Conservation (phyloP, 306 rosid species). For the Cucumis melo region DNA sequence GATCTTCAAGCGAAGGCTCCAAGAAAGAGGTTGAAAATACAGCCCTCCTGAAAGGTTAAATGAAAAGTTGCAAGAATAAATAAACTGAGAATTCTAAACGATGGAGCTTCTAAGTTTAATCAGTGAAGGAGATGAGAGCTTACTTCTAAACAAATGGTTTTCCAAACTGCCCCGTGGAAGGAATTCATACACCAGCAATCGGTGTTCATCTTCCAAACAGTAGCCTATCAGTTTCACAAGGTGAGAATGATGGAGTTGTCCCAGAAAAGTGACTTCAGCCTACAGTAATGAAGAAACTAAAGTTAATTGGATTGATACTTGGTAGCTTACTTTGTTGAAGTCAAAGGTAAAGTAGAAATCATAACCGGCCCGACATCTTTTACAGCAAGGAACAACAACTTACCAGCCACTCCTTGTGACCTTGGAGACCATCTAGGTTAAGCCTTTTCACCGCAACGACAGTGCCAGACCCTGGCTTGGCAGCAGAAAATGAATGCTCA, state of each 20-base stretch:
- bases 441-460: slow-evolving; percentile 41
- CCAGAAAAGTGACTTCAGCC: slow-evolving; percentile 46
- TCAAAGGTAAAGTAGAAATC: neutral
- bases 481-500: slow-evolving; percentile 30
- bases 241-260: slow-evolving; percentile 31
- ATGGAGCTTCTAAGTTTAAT: neutral
- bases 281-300: slow-evolving; percentile 4
- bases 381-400: slow-evolving; percentile 5
- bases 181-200: slow-evolving; percentile 41
- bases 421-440: slow-evolving; percentile 35
- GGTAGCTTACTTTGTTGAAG: neutral
- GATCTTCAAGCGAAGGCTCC: slow-evolving; percentile 37
- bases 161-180: slow-evolving; percentile 49
- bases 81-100: neutral
- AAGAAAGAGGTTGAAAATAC: slow-evolving; percentile 44
- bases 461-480: slow-evolving; percentile 39
- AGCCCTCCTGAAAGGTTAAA: slow-evolving; percentile 27
- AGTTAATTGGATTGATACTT: neutral
- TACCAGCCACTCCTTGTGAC: slow-evolving; percentile 47
- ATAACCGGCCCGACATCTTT: neutral
- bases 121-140: neutral
- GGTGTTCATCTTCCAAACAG: slow-evolving; percentile 43
- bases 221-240: slow-evolving; percentile 37
- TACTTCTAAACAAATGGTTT: slow-evolving; percentile 42
- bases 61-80: neutral